Evolutionary conservation across 2,329 filamentous ascomycete genomes (phyloP).

Genomic region (Stagonosporopsis chrysanthemi): DNA sequence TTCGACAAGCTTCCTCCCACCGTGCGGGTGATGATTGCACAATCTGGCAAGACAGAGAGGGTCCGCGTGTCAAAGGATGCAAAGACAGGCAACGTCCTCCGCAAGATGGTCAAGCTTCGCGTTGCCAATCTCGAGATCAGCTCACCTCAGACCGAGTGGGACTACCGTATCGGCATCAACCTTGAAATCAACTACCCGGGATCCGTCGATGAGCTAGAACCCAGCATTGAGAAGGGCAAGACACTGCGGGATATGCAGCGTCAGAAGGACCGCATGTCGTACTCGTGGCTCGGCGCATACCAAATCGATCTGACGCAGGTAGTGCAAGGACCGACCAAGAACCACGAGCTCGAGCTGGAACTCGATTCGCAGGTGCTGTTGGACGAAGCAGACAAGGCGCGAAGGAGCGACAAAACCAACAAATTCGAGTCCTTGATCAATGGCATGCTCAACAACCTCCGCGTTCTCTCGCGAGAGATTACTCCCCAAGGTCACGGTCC

Average conservation of each 20-base stretch:
- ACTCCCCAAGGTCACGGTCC: slow-evolving; percentile 27
- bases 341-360: slow-evolving; percentile 84
- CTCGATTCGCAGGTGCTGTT: slow-evolving; percentile 69
- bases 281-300: slow-evolving; percentile 80
- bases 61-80: slow-evolving; percentile 74
- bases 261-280: slow-evolving; percentile 89
- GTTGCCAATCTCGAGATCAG: slow-evolving; percentile 87
- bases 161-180: slow-evolving; percentile 93
- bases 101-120: slow-evolving; percentile 91
- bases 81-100: slow-evolving; percentile 72
- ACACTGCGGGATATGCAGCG: slow-evolving; percentile 61
- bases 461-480: slow-evolving; percentile 47
- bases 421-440: slow-evolving; percentile 70
- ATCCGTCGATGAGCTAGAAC: slow-evolving; percentile 62
- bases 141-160: slow-evolving; percentile 77
- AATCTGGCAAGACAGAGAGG: slow-evolving; percentile 25
- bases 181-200: slow-evolving; percentile 87
- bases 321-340: slow-evolving; percentile 65
- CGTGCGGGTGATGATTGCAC: slow-evolving; percentile 64
- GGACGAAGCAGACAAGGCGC: slow-evolving; percentile 68
- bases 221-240: slow-evolving; percentile 53
- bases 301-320: slow-evolving; percentile 95
- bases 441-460: slow-evolving; percentile 74
- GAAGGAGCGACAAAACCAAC: slow-evolving; percentile 54
- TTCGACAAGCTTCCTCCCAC: slow-evolving; percentile 54